Base-by-base conservation (phyloP, 1,284 basidiomycete genomes). In the Takashimella tepidaria region DNA sequence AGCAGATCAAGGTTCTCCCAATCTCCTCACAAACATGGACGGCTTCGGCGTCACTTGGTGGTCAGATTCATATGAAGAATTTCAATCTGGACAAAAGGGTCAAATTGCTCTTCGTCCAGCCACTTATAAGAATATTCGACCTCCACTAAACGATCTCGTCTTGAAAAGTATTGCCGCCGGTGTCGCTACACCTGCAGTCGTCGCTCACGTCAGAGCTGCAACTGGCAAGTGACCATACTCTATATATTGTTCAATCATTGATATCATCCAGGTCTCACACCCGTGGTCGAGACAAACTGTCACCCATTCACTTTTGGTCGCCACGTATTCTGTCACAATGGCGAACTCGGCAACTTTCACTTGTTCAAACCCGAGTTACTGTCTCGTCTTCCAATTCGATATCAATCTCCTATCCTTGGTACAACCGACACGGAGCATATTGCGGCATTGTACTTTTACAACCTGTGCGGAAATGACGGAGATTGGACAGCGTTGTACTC, bases 381-480 rank as follows among this genome's bases (percentile, higher is more conserved):
- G n/a, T n/a, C 37, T 19, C 23, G 41, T 19, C 13, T 56, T 25
- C 54, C 55, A n/a, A 2, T 51, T 10, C 25, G 49, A 16, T 45
- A 47, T 25, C 51, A 53, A 40, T 4, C 53, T 13, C 47, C 49
- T 26, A 65, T 77, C 44, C 64, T 70, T 49, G 76, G 76, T 20
- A 75, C 73, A 49, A 76, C 76, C 8, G 75, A 77, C 61, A 73
- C 72, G n/a, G 76, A 78, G 61, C 66, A 70, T 55, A 60, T 77
- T 44, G 75, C 71, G 26, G 75, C 71, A 21, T 63, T 77, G 5
- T 73, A 73, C 60, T 73, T 76, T 58, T 74, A 70, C 46, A 67
- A 69, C 55, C 45, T 46, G 22, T 72, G 65, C 47, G 62, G 59
- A 11, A 56, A 52, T 25, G 54, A 61, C 21, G 71, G 74, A 8